Evolutionary conservation across 768 basidiomycete genomes (phyloP).

Genomic region (Chalciporus chontae): DNA sequence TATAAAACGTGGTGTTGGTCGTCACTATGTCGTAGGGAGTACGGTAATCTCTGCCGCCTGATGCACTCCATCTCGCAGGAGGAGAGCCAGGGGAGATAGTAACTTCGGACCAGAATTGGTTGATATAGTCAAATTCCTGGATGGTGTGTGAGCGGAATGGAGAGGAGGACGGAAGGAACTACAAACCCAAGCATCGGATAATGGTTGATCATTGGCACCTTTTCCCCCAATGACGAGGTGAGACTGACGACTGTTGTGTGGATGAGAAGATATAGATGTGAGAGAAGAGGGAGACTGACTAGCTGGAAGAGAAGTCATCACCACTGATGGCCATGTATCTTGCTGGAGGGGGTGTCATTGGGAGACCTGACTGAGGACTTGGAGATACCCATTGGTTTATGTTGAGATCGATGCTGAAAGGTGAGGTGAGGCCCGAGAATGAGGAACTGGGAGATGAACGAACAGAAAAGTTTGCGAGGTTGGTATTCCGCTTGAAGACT

Average conservation of each 20-base stretch:
- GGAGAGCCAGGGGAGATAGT: constrained; percentile 50
- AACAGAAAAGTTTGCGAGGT: constrained; percentile 69
- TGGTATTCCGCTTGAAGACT: constrained; percentile 60
- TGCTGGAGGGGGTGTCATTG: constrained; percentile 48
- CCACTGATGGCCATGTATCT: constrained; percentile 65
- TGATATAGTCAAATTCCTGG: constrained; percentile 74
- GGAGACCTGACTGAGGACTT: constrained; percentile 46
- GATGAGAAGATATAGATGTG: constrained; percentile 16
- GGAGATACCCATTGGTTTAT: constrained; percentile 60
- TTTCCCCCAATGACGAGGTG: constrained; percentile 75
- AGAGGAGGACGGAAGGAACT: neutral
- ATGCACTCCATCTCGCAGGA: constrained; percentile 63
- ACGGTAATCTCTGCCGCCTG: constrained; percentile 71
- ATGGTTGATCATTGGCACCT: constrained; percentile 46
- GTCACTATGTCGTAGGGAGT: constrained; percentile 25
- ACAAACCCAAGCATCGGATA: constrained; percentile 75
- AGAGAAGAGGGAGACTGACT: constrained; percentile 45
- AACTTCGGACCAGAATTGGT: constrained; percentile 74
- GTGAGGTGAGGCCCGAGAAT: constrained; percentile 3
- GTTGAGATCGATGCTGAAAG: constrained; percentile 56
- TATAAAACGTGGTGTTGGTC: constrained; percentile 68
- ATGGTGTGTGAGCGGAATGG: constrained; percentile 7
- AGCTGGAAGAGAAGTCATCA: constrained; percentile 75
- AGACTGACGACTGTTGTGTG: constrained; percentile 57
- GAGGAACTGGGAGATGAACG: constrained; percentile 19